These are phyloP conservation scores for Lasiodiplodia sp. DNA, from an alignment of 2,329 filamentous ascomycete genomes.

Conservation along the genomic window DNA sequence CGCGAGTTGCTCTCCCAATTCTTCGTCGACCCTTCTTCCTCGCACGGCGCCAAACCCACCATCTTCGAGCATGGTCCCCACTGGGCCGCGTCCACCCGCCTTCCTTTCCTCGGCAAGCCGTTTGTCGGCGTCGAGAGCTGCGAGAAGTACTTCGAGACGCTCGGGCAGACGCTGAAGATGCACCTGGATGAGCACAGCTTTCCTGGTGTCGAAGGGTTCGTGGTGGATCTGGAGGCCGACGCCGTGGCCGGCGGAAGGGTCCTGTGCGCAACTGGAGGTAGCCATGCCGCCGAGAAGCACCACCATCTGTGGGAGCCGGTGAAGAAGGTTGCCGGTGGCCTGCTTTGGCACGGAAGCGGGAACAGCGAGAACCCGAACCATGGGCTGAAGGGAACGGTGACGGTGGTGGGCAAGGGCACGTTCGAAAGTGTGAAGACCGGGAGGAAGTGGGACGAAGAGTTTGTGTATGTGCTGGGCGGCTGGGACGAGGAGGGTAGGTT, in stretches of 20 bases:
- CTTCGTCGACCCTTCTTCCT: not conserved
- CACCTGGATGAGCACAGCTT: not conserved
- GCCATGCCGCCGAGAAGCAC: not conserved
- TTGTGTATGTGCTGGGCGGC: constrained; percentile 25
- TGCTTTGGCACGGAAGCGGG: not conserved
- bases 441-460: constrained; percentile 18
- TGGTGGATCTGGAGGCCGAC: not conserved
- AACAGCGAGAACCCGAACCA: not conserved
- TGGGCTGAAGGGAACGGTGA: not conserved
- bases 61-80: constrained; percentile 26
- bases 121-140: constrained; percentile 3
- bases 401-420: constrained; percentile 8
- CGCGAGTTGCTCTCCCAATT: not conserved
- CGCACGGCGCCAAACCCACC: not conserved
- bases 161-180: constrained; percentile 6
- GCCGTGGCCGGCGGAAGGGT: not conserved
- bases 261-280: not conserved
- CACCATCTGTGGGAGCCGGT: not conserved
- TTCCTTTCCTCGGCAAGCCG: constrained; percentile 15
- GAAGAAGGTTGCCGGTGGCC: not conserved
- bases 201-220: not conserved
- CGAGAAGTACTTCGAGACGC: not conserved
- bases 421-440: constrained; percentile 19
- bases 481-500: constrained; percentile 16
- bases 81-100: not conserved